Percentiles rank a stretch among this genome's conserved stretches.
phyloP scores from a whole-genome alignment of 163 green algal species.

The Smithsoniella earleae region DNA sequence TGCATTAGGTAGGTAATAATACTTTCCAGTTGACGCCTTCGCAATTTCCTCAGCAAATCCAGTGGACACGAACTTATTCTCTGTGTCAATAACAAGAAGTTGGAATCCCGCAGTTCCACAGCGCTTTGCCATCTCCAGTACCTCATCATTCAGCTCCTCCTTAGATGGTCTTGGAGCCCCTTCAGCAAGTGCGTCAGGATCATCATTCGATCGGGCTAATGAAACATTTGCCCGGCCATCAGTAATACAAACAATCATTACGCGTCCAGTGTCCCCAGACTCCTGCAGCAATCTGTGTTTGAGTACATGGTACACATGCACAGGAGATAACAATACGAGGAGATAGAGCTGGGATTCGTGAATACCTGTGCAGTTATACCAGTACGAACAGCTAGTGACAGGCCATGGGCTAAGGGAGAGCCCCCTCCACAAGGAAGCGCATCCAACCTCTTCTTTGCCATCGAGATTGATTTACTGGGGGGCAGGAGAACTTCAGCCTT shows the following conservation, averaged over 20 bases:
- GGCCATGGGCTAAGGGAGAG: conserved; percentile 87
- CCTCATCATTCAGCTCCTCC: conserved; percentile 68
- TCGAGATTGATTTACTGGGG: conserved; percentile 92
- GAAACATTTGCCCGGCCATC: conserved; percentile 94
- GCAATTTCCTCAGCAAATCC: conserved; percentile 92
- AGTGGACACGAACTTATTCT: conserved; percentile 98
- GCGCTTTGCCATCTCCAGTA: conserved; percentile 93
- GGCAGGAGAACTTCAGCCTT: conserved; percentile 94
- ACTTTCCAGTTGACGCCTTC: conserved; percentile 78
- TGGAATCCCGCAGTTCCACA: conserved; percentile 64
- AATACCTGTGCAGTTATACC: conserved; percentile 31
- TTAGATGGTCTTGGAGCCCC: conserved; percentile 62
- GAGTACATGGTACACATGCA: no score
- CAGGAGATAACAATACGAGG: not conserved
- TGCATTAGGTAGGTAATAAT: conserved; percentile 98
- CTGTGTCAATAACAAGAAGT: conserved; percentile 96
- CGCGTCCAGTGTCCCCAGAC: conserved; percentile 70
- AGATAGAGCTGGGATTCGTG: not conserved
- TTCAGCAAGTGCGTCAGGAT: conserved; percentile 72
- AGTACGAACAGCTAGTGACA: conserved; percentile 69
- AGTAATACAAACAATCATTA: conserved; percentile 96
- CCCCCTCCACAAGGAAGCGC: conserved; percentile 90
- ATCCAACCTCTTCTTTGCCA: conserved; percentile 89
- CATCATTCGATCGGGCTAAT: conserved; percentile 79
- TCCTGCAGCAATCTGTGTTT: conserved; percentile 39